Base-by-base conservation (phyloP, 306 rosid species). In the Erythrophleum fordii region DNA sequence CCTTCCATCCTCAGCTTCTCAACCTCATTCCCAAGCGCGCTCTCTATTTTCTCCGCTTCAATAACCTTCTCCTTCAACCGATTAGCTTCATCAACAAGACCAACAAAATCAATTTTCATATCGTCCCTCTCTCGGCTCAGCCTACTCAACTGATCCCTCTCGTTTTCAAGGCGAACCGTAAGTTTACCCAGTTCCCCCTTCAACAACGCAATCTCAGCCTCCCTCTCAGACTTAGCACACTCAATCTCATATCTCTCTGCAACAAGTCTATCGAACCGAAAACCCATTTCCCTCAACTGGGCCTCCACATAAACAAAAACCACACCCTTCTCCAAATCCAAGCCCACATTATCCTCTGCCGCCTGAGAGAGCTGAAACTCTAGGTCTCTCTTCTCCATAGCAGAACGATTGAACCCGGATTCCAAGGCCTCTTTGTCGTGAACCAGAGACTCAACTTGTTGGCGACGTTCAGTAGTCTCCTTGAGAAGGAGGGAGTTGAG, bases 401-500 rank as follows among this genome's bases (percentile, higher is more conserved):
- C 77, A 53, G 81, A 67, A 72, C 37, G 61, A 45, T 59, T 70
- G 65, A 88, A 68, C 20, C 72, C 86, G 3, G 81, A 73, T 48
- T 88, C 85, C 59, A 91, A 12, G 3, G 81, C 67, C 18, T 81
- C 65, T 18, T 91, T 86, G 22, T 69, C 79, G 12, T 69, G 20
- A 4, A 71, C 71, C 29, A 93, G 42, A 3, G 90, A 68, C 13
- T 88, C 82, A 14, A 91, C 79, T 77, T 85, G 92, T 4, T 72
- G 81, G n/a, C 98, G 81, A 35, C 79, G 79, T 0, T 90, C 81
- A 3, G 59, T 1, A 22, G 97, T 85, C 82, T 93, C 90, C 82
- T 86, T 90, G 69, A 95, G 77, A 14, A 93, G 95, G 28, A 82
- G 34, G 13, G 84, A 64, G 69, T 93, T 95, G 79, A 93, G 88